phyloP scores from a whole-genome alignment of 495 filamentous ascomycete species.

The Trichocladium uniseriatum region DNA sequence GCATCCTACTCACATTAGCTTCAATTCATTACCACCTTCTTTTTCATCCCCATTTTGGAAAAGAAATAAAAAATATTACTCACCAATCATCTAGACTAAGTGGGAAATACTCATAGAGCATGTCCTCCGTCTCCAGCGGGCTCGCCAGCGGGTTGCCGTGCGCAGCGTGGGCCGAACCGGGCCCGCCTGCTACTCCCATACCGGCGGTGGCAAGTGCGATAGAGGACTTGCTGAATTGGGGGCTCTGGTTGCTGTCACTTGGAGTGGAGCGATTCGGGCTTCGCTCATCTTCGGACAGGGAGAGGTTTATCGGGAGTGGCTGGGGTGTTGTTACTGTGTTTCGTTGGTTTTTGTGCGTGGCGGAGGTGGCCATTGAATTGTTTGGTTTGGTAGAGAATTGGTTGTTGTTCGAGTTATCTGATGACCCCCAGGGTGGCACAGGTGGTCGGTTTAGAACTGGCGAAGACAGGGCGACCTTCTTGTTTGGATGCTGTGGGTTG shows the following conservation, averaged over 20 bases:
- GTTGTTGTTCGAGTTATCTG: not conserved
- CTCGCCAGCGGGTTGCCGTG: slow-evolving; percentile 30
- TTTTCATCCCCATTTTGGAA: not conserved
- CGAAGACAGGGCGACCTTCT: slow-evolving; percentile 22
- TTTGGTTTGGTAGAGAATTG: slow-evolving; percentile 1
- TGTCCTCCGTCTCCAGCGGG: slow-evolving; percentile 66
- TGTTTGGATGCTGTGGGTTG: slow-evolving; percentile 16
- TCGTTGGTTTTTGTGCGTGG: slow-evolving; percentile 11
- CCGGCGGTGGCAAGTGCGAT: slow-evolving; percentile 11
- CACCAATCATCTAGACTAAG: slow-evolving; percentile 77
- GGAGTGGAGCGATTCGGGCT: slow-evolving; percentile 36
- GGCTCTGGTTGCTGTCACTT: slow-evolving; percentile 26
- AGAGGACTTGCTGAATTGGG: slow-evolving; percentile 32
- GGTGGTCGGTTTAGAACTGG: slow-evolving; percentile 17
- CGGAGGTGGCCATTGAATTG: slow-evolving; percentile 13
- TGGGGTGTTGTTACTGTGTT: slow-evolving; percentile 8
- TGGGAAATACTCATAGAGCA: slow-evolving; percentile 87
- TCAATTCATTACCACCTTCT: not conserved
- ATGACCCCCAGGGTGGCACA: slow-evolving; percentile 20
- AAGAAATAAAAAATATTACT: too few species aligned
- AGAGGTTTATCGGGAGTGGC: slow-evolving; percentile 56
- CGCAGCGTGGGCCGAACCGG: slow-evolving; percentile 11
- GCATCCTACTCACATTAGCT: slow-evolving; percentile 42
- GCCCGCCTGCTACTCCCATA: not conserved
- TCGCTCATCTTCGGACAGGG: slow-evolving; percentile 65